Evolutionary conservation across 129 eudicot genomes (phyloP).

Genomic region (Kitagawia praeruptora): DNA sequence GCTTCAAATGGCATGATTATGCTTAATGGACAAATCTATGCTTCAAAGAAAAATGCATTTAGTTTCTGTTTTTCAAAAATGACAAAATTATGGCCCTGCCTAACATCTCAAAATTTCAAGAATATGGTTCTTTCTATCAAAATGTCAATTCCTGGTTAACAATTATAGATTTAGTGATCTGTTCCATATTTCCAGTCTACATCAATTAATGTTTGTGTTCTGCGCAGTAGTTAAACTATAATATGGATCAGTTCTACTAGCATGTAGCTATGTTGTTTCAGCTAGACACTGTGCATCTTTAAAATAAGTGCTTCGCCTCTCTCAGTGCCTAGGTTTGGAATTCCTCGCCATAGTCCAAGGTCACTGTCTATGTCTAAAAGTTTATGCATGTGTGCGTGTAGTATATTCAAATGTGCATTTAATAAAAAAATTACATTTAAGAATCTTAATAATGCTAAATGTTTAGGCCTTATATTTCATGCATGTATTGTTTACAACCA

Average conservation of each 20-base stretch:
- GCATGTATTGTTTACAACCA: constrained; percentile 17
- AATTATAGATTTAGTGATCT: neutral
- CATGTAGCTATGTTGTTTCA: neutral
- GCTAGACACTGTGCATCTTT: neutral
- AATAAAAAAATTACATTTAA: no score
- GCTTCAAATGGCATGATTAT: neutral
- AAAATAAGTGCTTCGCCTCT: neutral
- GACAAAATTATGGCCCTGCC: neutral
- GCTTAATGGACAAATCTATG: neutral
- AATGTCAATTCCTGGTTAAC: neutral
- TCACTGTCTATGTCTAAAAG: neutral
- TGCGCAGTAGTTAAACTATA: neutral
- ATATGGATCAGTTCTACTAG: neutral
- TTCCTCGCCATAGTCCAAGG: no score
- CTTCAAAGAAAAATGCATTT: neutral
- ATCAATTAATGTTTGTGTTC: neutral
- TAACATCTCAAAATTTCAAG: neutral
- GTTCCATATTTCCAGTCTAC: no score
- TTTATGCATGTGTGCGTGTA: neutral
- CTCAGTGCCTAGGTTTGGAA: neutral
- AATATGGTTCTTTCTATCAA: neutral
- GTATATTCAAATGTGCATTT: neutral
- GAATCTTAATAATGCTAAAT: neutral
- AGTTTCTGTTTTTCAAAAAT: neutral
- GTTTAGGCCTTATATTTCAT: neutral